Base-by-base conservation (phyloP, 176 grass and related monocot genomes). In the Oryza meridionalis region DNA sequence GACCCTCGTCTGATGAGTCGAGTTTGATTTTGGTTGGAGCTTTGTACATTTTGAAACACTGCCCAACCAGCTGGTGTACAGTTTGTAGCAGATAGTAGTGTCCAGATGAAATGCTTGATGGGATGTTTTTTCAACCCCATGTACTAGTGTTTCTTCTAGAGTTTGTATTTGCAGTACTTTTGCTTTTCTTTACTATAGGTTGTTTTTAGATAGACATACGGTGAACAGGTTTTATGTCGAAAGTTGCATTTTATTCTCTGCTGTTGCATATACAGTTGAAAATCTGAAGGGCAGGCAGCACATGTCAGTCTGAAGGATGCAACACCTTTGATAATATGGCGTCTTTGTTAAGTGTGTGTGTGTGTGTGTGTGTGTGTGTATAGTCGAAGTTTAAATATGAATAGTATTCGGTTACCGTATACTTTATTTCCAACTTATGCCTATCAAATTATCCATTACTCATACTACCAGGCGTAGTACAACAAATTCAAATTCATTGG, bases 121-220 rank as follows among this genome's bases (percentile, higher is more conserved):
- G 59, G 85, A 73, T 88, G 81, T 21, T 73, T 83, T 82, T 83
- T 86, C 65, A 85, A 79, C 89, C 87, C 77, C 88, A 24, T 86
- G 78, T 90, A 65, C 91, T 14, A 55, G 51, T 21, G 19, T 93
- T 94, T 44, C 91, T 51, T 46, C 32, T 88, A 83, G 65, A 78
- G 84, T 67, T 49, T 67, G 6, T 59, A 25, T 73, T 78, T 42
- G 46, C 53, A 62, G 5, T 35, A 58, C 4, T 6, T 59, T 25
- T 72, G 2, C 22, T 15, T 72, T 46, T 26, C n/a, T 15, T 72
- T 72, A 16, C 70, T 26, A 72, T 26, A 72, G 40, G 21, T 72
- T 37, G 5, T 72, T 19, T 19, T 11, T 71, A 22, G 37, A 71
- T 42, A 70, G 17, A 55, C 38, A 42, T 35, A 70, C 35, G 37